Evolutionary conservation across 1,284 basidiomycete genomes (phyloP).

Genomic region (Fereydounia khargensis): DNA sequence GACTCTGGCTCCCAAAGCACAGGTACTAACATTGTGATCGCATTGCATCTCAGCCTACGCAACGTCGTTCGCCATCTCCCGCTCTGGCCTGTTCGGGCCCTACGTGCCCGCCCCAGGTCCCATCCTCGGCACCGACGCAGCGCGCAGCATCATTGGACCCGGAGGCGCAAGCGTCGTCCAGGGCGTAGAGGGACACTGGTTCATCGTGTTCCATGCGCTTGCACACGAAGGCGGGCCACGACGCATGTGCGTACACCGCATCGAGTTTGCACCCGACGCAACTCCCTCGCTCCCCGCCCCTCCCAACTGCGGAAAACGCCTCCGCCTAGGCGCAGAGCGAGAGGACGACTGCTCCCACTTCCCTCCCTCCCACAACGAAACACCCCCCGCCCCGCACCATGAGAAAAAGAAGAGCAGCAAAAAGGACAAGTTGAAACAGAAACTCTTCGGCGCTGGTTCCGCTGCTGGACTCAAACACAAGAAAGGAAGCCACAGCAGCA

Average conservation of each 20-base stretch:
- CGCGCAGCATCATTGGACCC: constrained; percentile 28
- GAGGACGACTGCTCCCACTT: constrained; percentile 34
- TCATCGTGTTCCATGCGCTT: constrained; percentile 41
- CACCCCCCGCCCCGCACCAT: neutral
- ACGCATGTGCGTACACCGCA: constrained; percentile 34
- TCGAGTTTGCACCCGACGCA: constrained; percentile 25
- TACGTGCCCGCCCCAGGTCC: constrained; percentile 21
- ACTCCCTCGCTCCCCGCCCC: constrained; percentile 22
- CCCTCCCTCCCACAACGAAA: neutral
- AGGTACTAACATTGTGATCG: too few relatives aligned
- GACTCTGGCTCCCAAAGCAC: too few relatives aligned
- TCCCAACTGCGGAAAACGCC: constrained; percentile 34
- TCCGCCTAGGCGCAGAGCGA: constrained; percentile 34
- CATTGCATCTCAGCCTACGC: constrained; percentile 16
- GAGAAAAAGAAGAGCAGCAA: too few relatives aligned
- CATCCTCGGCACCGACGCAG: constrained; percentile 27
- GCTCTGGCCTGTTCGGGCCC: constrained; percentile 32
- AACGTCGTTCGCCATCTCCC: constrained; percentile 36
- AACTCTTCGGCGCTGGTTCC: too few relatives aligned
- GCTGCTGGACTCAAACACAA: too few relatives aligned
- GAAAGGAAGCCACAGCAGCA: too few relatives aligned
- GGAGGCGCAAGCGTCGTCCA: constrained; percentile 34
- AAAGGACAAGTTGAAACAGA: too few relatives aligned
- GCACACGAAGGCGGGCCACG: constrained; percentile 30
- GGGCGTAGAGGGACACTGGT: constrained; percentile 32